phyloP scores from a whole-genome alignment of 2,329 filamentous ascomycete species.

The Verticillium zaregamsianum region DNA sequence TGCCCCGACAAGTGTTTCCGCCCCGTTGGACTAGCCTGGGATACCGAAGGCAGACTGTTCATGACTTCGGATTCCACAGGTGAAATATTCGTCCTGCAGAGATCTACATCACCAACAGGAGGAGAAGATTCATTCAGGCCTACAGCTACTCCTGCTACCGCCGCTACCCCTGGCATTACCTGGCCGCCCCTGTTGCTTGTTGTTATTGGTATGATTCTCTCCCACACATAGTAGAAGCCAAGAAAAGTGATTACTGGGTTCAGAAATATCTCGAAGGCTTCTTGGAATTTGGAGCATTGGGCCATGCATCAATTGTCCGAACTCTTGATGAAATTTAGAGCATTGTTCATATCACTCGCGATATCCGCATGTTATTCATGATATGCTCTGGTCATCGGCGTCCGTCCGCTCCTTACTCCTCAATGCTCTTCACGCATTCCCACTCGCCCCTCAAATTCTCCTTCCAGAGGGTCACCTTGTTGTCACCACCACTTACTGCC shows the following conservation, averaged over 20 bases:
- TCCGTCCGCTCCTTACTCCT: constrained; percentile 55
- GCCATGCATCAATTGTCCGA: too few species aligned
- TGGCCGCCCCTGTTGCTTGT: not conserved
- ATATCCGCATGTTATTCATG: not conserved
- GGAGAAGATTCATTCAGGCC: not conserved
- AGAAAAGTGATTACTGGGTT: not conserved
- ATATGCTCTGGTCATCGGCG: constrained; percentile 15
- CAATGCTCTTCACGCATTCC: constrained; percentile 96
- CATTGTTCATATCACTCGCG: not conserved
- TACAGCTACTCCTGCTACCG: not conserved
- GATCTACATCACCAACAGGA: not conserved
- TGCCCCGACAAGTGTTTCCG: constrained; percentile 49
- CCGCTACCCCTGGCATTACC: not conserved
- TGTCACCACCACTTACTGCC: constrained; percentile 89
- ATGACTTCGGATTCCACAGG: constrained; percentile 50
- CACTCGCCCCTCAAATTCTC: constrained; percentile 95
- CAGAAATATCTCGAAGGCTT: too few species aligned
- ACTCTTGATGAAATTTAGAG: too few species aligned
- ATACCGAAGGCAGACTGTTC: constrained; percentile 40
- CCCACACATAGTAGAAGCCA: not conserved
- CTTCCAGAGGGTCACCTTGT: constrained; percentile 97
- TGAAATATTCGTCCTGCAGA: constrained; percentile 45
- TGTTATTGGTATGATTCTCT: not conserved
- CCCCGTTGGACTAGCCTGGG: constrained; percentile 41
- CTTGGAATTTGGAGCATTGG: too few species aligned